A percentile compares a stretch with the other conserved stretches of the same genome.
Conservation (phyloP, 495 filamentous ascomycete genomes). For the Thermothielavioides terrestris region DNA sequence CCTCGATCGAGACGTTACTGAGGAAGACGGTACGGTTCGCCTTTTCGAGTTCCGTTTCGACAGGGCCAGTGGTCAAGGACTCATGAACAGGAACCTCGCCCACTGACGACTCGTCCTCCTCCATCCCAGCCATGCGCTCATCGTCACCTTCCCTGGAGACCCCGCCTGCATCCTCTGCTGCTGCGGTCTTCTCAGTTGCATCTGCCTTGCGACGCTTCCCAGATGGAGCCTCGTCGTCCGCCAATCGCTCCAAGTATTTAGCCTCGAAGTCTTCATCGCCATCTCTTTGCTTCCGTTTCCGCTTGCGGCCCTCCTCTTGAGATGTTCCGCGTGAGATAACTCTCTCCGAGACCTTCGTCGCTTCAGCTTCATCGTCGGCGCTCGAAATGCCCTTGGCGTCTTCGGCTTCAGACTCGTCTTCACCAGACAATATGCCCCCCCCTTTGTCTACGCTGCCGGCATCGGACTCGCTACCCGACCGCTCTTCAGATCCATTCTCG, state of each 20-base stretch:
- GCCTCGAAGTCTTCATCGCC: slow-evolving; percentile 72
- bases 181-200: slow-evolving; percentile 17
- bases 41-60: slow-evolving; percentile 62
- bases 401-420: slow-evolving; percentile 27
- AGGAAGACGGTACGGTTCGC: slow-evolving; percentile 87
- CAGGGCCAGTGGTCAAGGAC: slow-evolving; percentile 36
- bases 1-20: slow-evolving; percentile 75
- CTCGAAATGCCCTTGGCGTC: slow-evolving; percentile 34
- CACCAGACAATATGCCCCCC: slow-evolving; percentile 15
- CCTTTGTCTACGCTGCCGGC: background rate
- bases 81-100: slow-evolving; percentile 39
- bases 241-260: slow-evolving; percentile 68
- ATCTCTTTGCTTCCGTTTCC: slow-evolving; percentile 69
- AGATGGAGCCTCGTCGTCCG: slow-evolving; percentile 40
- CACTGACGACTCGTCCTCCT: slow-evolving; percentile 24
- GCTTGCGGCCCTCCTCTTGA: slow-evolving; percentile 37
- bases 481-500: slow-evolving; percentile 18
- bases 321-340: slow-evolving; percentile 18
- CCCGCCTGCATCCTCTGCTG: slow-evolving; percentile 23
- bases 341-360: slow-evolving; percentile 22
- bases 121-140: slow-evolving; percentile 13
- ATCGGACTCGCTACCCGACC: slow-evolving; percentile 22
- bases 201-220: slow-evolving; percentile 41
- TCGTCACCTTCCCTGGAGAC: slow-evolving; percentile 19
- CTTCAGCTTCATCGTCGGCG: slow-evolving; percentile 30